Evolutionary conservation across 1,139 yeast species (phyloP), one percentile per base, ranked within the genome.

Genomic region (Blastobotrys malaysiensis): DNA sequence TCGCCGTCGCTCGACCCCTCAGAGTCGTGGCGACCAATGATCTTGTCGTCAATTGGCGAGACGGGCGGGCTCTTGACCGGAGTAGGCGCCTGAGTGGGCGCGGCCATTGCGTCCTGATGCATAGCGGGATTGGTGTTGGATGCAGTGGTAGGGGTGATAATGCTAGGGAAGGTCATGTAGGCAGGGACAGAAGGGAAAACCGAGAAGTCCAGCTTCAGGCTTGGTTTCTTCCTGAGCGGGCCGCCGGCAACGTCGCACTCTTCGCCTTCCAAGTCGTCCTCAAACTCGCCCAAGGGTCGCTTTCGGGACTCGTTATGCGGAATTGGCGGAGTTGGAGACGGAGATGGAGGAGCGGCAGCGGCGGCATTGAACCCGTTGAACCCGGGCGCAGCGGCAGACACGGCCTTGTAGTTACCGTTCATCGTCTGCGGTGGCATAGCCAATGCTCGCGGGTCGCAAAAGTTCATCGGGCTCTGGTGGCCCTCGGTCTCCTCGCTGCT

Each of bases 371-470:
- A 49, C 3, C 9, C 39, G 7, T 47, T 5, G 45, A 31, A 24
- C 5, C 26, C 43, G 11, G 36, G 13, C 22, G 5, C 20, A 46
- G 43, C 21, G 5, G 48, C 36, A 3, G 39, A 14, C 19, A 44
- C 19, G 31, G n/a, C 26, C 18, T 27, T 26, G 39, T 43, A 36
- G 20, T 49, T 19, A 20, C 19, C 19, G 11, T 16, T 44, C 26
- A 19, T 27, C 44, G 20, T 26, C 9, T 36, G 45, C 19, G 36
- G 50, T 9, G 50, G 45, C 21, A 49, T 43, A 5, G 53, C 53
- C 46, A 53, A 27, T 3, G 53, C 51, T 26, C 53, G 36, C 20
- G 56, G 56, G 49, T 53, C 56, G 31, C 56, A 53, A 43, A 52
- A 52, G 21, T 26, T 49, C 22, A 44, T 21, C 14, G 48, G 48